phyloP scores from a whole-genome alignment of 148 eudicot genomes.

The Camellia japonica region DNA sequence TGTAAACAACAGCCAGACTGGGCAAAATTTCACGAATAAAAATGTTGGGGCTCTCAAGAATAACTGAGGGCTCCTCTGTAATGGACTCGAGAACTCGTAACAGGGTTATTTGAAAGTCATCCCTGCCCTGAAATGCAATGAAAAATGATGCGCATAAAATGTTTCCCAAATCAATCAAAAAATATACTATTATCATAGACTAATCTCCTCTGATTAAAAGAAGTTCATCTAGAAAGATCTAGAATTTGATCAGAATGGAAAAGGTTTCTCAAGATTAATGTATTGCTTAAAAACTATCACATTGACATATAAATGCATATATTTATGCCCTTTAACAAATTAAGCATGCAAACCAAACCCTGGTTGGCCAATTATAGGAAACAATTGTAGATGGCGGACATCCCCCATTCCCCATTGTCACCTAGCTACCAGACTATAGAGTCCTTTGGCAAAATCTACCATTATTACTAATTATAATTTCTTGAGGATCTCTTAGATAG shows the following conservation, averaged over 20 bases:
- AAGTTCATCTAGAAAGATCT: not conserved
- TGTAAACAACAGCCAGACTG: slow-evolving; percentile 75
- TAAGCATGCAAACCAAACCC: not conserved
- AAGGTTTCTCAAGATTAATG: not conserved
- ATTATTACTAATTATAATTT: not conserved
- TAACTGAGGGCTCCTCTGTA: slow-evolving; percentile 62
- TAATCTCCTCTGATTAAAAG: not conserved
- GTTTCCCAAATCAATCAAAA: not conserved
- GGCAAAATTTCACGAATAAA: slow-evolving; percentile 74
- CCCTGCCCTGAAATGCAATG: slow-evolving; percentile 71
- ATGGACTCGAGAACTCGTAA: slow-evolving; percentile 72
- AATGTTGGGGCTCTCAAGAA: slow-evolving; percentile 41
- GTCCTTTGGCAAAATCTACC: not conserved
- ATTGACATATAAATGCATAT: not conserved
- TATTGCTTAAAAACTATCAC: not conserved
- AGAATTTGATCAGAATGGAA: not conserved
- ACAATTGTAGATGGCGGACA: not conserved
- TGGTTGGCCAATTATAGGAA: not conserved
- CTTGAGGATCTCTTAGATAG: not conserved
- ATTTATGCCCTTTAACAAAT: not conserved
- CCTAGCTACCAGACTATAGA: not conserved
- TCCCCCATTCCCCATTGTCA: not conserved
- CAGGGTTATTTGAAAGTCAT: slow-evolving; percentile 89
- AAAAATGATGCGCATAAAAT: not conserved
- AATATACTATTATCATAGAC: not conserved